A percentile compares a stretch with the other conserved stretches of the same genome.
phyloP scores from a whole-genome alignment of 805 yeast species.

The Cyberlindnera xishuangbannaensis region DNA sequence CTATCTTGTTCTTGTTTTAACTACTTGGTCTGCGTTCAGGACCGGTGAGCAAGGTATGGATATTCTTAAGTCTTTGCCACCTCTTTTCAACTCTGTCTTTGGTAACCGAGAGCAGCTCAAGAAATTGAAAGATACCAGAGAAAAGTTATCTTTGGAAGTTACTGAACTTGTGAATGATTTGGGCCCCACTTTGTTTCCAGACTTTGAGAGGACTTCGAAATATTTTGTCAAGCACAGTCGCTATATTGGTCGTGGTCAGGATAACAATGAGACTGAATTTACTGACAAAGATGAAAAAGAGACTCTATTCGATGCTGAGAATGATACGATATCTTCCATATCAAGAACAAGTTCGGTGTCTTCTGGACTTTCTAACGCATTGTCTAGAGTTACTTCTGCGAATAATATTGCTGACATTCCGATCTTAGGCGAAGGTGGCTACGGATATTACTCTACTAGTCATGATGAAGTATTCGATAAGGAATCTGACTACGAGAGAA shows the following conservation, averaged over 20 bases:
- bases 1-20: constrained; percentile 55
- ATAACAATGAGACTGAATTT: constrained; percentile 29
- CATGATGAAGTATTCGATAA: neutral
- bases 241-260: constrained; percentile 16
- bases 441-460: constrained; percentile 4
- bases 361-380: constrained; percentile 48
- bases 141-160: constrained; percentile 59
- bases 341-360: constrained; percentile 17
- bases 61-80: constrained; percentile 71
- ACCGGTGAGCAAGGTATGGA: constrained; percentile 93
- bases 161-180: constrained; percentile 74
- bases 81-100: constrained; percentile 44
- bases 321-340: neutral
- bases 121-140: constrained; percentile 54
- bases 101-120: constrained; percentile 38
- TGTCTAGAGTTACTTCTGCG: constrained; percentile 57
- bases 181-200: constrained; percentile 87
- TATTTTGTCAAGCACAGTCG: constrained; percentile 15
- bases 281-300: constrained; percentile 16
- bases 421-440: constrained; percentile 35
- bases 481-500: constrained; percentile 4
- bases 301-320: constrained; percentile 25
- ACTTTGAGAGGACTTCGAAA: constrained; percentile 45
- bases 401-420: constrained; percentile 62
- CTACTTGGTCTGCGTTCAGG: constrained; percentile 80